Conservation (phyloP, 2,329 filamentous ascomycete species). For the Salinomyces thailandicus region DNA sequence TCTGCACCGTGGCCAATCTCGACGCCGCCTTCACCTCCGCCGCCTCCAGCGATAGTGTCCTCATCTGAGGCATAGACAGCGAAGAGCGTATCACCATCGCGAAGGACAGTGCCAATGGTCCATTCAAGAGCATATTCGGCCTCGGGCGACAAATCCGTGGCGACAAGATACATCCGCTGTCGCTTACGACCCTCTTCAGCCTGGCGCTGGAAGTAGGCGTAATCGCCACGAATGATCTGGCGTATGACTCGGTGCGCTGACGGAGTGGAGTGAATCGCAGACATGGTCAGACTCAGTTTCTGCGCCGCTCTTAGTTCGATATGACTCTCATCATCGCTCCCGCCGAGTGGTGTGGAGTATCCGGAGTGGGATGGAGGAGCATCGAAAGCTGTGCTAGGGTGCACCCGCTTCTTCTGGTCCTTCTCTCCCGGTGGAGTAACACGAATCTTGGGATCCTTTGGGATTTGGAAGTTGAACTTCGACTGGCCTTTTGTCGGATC, state of each 20-base stretch:
- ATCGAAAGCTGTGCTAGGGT: slow-evolving; percentile 80
- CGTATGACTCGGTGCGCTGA: slow-evolving; percentile 73
- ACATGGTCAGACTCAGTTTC: slow-evolving; percentile 69
- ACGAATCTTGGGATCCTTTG: slow-evolving; percentile 18
- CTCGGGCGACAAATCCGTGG: slow-evolving; percentile 88
- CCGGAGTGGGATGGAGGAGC: slow-evolving; percentile 45
- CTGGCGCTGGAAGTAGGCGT: slow-evolving; percentile 61
- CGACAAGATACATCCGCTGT: slow-evolving; percentile 85
- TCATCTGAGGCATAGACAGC: slow-evolving; percentile 92
- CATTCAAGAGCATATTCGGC: slow-evolving; percentile 92
- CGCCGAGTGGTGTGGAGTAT: slow-evolving; percentile 47
- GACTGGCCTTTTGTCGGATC: slow-evolving; percentile 27
- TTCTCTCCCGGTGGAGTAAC: slow-evolving; percentile 25
- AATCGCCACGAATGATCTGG: slow-evolving; percentile 85
- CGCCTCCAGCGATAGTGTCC: slow-evolving; percentile 48
- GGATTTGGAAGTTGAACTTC: slow-evolving; percentile 16
- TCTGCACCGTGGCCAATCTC: slow-evolving; percentile 62
- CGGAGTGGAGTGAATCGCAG: slow-evolving; percentile 63
- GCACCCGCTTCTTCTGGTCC: slow-evolving; percentile 40
- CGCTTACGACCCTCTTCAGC: slow-evolving; percentile 68
- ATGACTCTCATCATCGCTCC: slow-evolving; percentile 70
- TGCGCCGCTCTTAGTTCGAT: slow-evolving; percentile 82
- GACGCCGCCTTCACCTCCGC: slow-evolving; percentile 36
- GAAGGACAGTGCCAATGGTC: slow-evolving; percentile 89
- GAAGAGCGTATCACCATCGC: slow-evolving; percentile 87